phyloP scores from a whole-genome alignment of 2,329 filamentous ascomycete species.

The Fusarium chuoi region DNA sequence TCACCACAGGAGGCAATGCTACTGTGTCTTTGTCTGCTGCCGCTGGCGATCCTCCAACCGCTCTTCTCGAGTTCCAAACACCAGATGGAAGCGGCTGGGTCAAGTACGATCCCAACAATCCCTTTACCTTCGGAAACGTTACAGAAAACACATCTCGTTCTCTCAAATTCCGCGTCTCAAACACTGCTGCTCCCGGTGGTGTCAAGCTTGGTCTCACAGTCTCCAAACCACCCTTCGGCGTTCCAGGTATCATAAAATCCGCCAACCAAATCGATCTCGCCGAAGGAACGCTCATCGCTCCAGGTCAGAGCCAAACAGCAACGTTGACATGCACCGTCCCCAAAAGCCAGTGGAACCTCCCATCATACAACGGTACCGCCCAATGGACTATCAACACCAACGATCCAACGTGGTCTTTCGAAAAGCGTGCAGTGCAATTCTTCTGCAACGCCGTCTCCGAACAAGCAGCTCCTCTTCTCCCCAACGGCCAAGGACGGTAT shows the following conservation, averaged over 20 bases:
- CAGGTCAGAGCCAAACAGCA: constrained; percentile 62
- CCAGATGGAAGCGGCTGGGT: constrained; percentile 63
- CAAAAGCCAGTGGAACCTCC: constrained; percentile 66
- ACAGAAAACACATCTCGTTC: constrained; percentile 60
- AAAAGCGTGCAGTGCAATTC: constrained; percentile 64
- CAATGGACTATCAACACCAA: constrained; percentile 68
- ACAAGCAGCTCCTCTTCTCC: constrained; percentile 61
- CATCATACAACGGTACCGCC: constrained; percentile 59
- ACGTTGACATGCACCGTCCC: constrained; percentile 65
- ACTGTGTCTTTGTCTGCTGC: constrained; percentile 60
- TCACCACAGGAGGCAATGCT: constrained; percentile 60
- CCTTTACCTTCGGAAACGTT: constrained; percentile 67
- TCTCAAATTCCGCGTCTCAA: constrained; percentile 64
- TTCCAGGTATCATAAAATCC: constrained; percentile 63
- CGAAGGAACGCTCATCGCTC: constrained; percentile 62
- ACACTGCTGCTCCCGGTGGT: constrained; percentile 57
- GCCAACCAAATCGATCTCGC: constrained; percentile 67
- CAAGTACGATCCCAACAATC: constrained; percentile 52
- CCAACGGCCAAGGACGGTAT: constrained; percentile 58
- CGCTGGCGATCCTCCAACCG: constrained; percentile 60
- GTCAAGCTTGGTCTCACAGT: constrained; percentile 65
- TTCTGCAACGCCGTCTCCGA: constrained; percentile 61
- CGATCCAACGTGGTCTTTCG: constrained; percentile 56
- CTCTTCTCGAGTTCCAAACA: constrained; percentile 65
- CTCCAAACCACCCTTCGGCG: constrained; percentile 69